Conservation (phyloP, 2,329 filamentous ascomycete genomes). For the Fragosphaeria purpurea region DNA sequence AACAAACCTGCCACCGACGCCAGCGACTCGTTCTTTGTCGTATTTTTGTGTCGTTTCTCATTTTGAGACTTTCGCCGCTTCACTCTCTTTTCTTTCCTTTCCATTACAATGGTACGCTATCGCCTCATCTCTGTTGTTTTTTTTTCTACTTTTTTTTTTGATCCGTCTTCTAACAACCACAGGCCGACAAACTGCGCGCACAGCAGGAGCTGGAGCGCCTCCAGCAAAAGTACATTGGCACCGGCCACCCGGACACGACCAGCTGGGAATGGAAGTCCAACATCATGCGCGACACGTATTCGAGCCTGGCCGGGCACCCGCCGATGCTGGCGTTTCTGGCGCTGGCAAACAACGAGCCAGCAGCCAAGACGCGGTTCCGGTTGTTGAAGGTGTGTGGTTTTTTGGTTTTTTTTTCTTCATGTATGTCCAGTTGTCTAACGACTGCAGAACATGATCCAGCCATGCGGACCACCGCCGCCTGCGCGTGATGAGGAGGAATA, state of each 20-base stretch:
- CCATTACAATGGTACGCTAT: no score
- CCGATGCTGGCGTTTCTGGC: slow-evolving; percentile 81
- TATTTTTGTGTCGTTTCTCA: no score
- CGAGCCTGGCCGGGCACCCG: slow-evolving; percentile 81
- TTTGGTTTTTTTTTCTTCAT: background rate
- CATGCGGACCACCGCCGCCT: slow-evolving; percentile 44
- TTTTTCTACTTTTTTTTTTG: slow-evolving; percentile 11
- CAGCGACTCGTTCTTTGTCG: no score
- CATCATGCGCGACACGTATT: slow-evolving; percentile 86
- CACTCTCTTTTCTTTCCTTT: no score
- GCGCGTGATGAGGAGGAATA: slow-evolving; percentile 37
- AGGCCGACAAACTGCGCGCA: slow-evolving; percentile 96
- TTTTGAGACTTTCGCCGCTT: no score
- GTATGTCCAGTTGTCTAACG: background rate
- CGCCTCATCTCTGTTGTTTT: background rate
- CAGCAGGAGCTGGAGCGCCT: slow-evolving; percentile 96
- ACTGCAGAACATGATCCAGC: slow-evolving; percentile 56
- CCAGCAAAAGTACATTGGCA: slow-evolving; percentile 91
- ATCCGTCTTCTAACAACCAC: slow-evolving; percentile 3
- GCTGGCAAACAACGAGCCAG: slow-evolving; percentile 76
- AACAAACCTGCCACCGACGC: no score
- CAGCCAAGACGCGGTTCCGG: slow-evolving; percentile 67
- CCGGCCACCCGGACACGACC: slow-evolving; percentile 90
- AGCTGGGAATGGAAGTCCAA: slow-evolving; percentile 97
- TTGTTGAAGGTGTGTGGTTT: slow-evolving; percentile 57